Evolutionary conservation across 73 alveolate genomes (phyloP), one percentile per base, ranked within the genome.

Genomic region (Paramecium biaurelia): DNA sequence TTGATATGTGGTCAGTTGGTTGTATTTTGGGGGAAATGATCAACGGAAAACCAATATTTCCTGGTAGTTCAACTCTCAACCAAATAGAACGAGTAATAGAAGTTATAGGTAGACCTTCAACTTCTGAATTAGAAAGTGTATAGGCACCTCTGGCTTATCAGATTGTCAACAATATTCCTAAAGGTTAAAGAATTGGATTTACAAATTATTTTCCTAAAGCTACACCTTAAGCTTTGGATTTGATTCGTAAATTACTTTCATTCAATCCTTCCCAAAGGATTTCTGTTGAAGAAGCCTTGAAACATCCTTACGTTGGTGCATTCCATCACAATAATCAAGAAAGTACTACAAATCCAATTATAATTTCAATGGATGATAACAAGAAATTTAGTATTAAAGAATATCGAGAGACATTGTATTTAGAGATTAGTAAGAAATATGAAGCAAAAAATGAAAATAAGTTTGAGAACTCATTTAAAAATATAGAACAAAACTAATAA

Each of bases 1-100:
- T 97, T 41, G 99, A 97, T 88, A 96, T 97, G 97, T 97, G 99
- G 99, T 85, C 96, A 45, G 93, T 97, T 21, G 99, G 99, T 10
- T 97, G 99, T 67, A 97, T 97, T 53, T 76, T 97, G 34, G 98
- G 97, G 14, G 99, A 96, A 93, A 93, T 96, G 92, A 92, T 96
- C 10, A 68, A 85, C 11, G 98, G 98, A 26, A 96, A 92, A 42
- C 98, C 99, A 1, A 76, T 96, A 47, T 96, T 96, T 57, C 98
- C 98, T 10, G 99, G 99, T 0, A 96, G 97, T 23, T 94, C 98
- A 24, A 96, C 98, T 8, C 96, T 94, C 37, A 96, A 95, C 76
- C 94, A 96, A 92, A 57, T 96, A n/a, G 97, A 96, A 49, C 38
- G 96, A 93, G 93, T 96, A 4, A 70, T 96, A 82, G 99, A 96